Evolutionary conservation across 2,329 filamentous ascomycete species (phyloP), one percentile per base, ranked within the genome.

Genomic region (Fusarium sororula): DNA sequence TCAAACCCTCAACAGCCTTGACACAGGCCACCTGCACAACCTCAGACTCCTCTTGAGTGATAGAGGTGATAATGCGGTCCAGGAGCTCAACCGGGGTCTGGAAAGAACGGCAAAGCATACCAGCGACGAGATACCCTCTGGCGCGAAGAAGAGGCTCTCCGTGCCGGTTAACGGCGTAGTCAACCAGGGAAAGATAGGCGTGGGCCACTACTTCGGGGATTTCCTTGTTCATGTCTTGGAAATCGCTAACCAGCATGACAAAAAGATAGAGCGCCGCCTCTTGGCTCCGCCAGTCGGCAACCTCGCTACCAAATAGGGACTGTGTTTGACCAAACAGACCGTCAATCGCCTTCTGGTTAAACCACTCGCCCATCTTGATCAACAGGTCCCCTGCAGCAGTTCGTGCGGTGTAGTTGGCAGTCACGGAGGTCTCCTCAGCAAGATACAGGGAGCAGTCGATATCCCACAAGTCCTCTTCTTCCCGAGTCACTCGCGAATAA

Each of bases 361-460:
- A 89, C 95, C 95, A 98, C 81, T 98, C 95, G 54, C 94, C 94
- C 67, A 98, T 87, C 84, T 98, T 98, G 83, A 98, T 95, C 35
- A 98, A 88, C 55, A 99, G 86, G 81, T 98, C 96, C 55, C 95
- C 95, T 73, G 94, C 96, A 45, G 96, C 96, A 24, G 94, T 97
- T 75, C 96, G 91, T 20, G 96, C 94, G 0, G 96, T 98, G 84
- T 98, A 99, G 82, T 98, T 98, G 38, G 95, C 94, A 18, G 95
- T 98, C 24, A 98, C 93, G 5, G 95, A 96, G 5, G 94, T 96
- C 84, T 98, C 96, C 82, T 99, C 96, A 2, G 95, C 96, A 53
- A 99, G 87, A 83, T 97, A 99, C 5, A 99, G 89, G 66, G 97
- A 98, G 75, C 97, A 93, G 82, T 99, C 96, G 72, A 98, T 94